These are phyloP conservation scores for Schizosaccharomyces lindneri DNA, from an alignment of 805 yeast species.

Conservation along the genomic window DNA sequence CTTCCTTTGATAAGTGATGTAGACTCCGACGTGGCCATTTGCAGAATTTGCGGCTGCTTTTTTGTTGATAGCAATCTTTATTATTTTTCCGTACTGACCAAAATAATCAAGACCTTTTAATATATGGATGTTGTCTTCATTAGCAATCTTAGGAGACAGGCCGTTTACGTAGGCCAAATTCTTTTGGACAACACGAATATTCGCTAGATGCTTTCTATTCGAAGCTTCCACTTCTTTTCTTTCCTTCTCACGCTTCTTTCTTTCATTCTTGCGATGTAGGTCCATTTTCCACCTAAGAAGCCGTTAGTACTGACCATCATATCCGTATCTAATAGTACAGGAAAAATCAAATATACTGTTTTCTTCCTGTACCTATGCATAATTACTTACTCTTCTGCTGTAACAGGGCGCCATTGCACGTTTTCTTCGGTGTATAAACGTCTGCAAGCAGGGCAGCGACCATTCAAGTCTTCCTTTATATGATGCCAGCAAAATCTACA, in stretches of 20 bases:
- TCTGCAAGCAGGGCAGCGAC: conserved; percentile 94
- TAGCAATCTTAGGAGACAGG: conserved; percentile 59
- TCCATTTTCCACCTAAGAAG: conserved; percentile 31
- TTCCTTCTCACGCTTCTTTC: conserved; percentile 69
- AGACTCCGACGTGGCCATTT: conserved; percentile 70
- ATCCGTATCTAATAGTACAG: not conserved
- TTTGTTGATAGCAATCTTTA: conserved; percentile 73
- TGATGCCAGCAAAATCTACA: conserved; percentile 97
- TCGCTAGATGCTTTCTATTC: conserved; percentile 60
- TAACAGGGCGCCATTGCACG: conserved; percentile 61
- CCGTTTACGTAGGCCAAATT: conserved; percentile 92
- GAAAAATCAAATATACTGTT: not conserved
- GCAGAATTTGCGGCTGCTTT: conserved; percentile 23
- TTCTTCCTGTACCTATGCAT: not conserved
- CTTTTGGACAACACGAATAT: conserved; percentile 95
- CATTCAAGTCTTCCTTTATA: conserved; percentile 76
- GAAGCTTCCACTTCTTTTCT: conserved; percentile 64
- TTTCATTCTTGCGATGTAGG: conserved; percentile 48
- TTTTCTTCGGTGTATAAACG: conserved; percentile 78
- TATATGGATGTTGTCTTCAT: conserved; percentile 62
- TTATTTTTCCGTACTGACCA: conserved; percentile 94
- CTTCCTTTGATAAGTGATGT: conserved; percentile 74
- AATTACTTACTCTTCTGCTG: conserved; percentile 41
- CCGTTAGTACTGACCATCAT: too few species aligned
- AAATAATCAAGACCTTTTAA: conserved; percentile 77